Evolutionary conservation across 1,139 yeast genomes (phyloP), one percentile per base, ranked within the genome.

Genomic region (Debaryomycetaceae sp.): DNA sequence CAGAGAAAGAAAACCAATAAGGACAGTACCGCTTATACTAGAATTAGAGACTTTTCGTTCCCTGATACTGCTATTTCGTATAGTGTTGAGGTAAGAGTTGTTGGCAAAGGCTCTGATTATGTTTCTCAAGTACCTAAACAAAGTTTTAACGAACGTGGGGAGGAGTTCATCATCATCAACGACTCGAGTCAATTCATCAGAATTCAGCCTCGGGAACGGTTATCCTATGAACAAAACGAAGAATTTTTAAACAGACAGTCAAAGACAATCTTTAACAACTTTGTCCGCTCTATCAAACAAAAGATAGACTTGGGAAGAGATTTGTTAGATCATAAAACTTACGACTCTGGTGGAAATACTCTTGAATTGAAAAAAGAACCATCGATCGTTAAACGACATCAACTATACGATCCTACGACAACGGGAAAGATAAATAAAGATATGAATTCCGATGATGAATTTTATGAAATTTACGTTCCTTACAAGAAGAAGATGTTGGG

Each of bases 81-180:
- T 48, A 63, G 67, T 31, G 67, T 71, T 3, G 58, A 60, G 31
- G 70, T 71, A 3, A 58, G 74, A 47, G 64, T 71, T 36, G 65
- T 72, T 39, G 76, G 76, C 35, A 59, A 66, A 38, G 67, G 69
- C 8, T 58, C 61, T 7, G 57, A 39, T 30, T 66, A 63, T 47
- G 58, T 52, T 28, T 53, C 52, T 24, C 46, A 46, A 6, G 41
- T 49, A 2, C 47, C 50, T 40, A 50, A 51, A 15, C 43, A 41
- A 8, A 41, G 40, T 11, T 58, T 67, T 36, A 69, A 69, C 47
- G 52, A 63, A 31, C 49, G 47, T 18, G 75, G 75, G 48, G 75
- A 70, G 45, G 76, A 71, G 49, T 70, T 61, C 48, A 63, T 69
- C 26, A 69, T 71, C 38, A 56, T 70, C 37, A 67, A 67, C 44